Evolutionary conservation across 257 asterid species (phyloP).

Genomic region (Avicennia marina): DNA sequence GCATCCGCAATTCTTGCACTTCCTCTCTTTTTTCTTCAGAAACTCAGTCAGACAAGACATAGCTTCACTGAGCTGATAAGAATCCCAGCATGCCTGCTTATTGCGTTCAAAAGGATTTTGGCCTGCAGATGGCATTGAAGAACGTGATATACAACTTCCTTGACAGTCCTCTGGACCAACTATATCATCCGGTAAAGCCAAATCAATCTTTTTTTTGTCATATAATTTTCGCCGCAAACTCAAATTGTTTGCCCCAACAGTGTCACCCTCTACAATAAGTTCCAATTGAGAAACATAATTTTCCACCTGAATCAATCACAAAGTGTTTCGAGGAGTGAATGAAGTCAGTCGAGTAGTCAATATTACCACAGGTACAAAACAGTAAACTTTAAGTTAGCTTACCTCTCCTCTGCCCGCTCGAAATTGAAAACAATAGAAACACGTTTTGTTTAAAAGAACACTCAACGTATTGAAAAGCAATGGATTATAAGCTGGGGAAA

Average conservation of each 20-base stretch:
- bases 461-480: conserved; percentile 49
- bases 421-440: conserved; percentile 66
- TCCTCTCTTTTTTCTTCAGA: conserved; percentile 35
- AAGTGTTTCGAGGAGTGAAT: background rate
- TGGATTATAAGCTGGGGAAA: conserved; percentile 71
- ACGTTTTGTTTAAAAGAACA: conserved; percentile 51
- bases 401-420: conserved; percentile 52
- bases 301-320: conserved; percentile 45
- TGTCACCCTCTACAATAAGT: conserved; percentile 56
- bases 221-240: background rate
- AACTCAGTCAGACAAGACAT: conserved; percentile 52
- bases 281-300: conserved; percentile 52
- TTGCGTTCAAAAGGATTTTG: conserved; percentile 29
- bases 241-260: conserved; percentile 61
- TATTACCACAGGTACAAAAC: background rate
- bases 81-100: conserved; percentile 48
- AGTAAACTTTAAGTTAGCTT: conserved; percentile 11
- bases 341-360: background rate
- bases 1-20: conserved; percentile 48
- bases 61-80: conserved; percentile 75
- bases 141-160: conserved; percentile 58
- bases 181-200: conserved; percentile 16
- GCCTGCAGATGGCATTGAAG: conserved; percentile 25
- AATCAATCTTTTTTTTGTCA: conserved; percentile 29
- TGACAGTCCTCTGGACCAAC: conserved; percentile 42